Evolutionary conservation across 441 rosid genomes (phyloP), one percentile per base, ranked within the genome.

Genomic region (Omphalea diandra): DNA sequence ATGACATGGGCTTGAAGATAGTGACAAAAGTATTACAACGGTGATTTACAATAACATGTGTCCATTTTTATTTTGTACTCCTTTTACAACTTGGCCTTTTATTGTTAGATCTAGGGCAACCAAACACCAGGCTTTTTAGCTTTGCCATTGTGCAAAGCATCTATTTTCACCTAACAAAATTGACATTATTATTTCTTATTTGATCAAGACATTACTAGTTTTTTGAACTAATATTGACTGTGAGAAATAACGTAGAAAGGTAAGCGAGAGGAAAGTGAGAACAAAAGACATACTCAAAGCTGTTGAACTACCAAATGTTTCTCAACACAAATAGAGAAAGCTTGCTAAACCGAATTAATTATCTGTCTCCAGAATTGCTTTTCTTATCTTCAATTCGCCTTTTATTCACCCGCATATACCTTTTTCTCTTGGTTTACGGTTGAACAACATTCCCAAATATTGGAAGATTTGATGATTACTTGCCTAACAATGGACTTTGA

Each of bases 381-480:
- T 18, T 62, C 26, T 24, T 11, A 36, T 27, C 22, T 27, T 50
- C 22, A n/a, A 18, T 27, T 18, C 6, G 3, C 29, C 11, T 10
- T 8, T 33, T 36, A 4, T 11, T 59, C 3, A 1, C 2, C 14
- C 11, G 11, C 8, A 43, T 35, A 24, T 44, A 26, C n/a, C 36
- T 24, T 62, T 68, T 40, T 67, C 65, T 75, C 68, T 68, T 68
- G 71, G 58, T 41, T 20, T 41, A 57, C 69, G 44, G 70, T 74
- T 78, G 56, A 78, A 71, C 78, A 78, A 63, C 67, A 52, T 58
- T 63, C 71, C 72, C 62, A 65, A 63, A 63, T 66, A 74, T 67
- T 56, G 58, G 68, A 56, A 53, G 57, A 50, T 38, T 65, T 50
- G 68, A 18, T 53, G 61, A 43, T 60, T 65, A 58, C 63, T 59